Base-by-base conservation (phyloP, 2,329 filamentous ascomycete genomes). In the Talaromyces verruculosus region DNA sequence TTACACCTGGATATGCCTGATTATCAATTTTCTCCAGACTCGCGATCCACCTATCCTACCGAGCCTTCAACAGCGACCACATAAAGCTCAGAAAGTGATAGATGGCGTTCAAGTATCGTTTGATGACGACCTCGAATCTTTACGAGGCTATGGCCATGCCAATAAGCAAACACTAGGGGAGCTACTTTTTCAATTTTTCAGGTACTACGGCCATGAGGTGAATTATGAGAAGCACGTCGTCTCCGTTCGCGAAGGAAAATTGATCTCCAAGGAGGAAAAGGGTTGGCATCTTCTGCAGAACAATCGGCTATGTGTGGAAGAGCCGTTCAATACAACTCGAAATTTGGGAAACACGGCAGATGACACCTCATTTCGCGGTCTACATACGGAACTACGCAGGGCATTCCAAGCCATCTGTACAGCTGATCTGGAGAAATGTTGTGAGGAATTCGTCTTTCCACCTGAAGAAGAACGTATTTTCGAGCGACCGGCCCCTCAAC, bases 1-100 rank as follows among this genome's bases (percentile, higher is more conserved):
- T 19, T 99, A 99, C 76, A 97, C 95, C 25, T 99, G 95, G 95
- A 98, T 98, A 76, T 99, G 95, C 79, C 88, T 99, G 84, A 96
- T 98, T 71, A 90, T 99, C 75, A 96, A 93, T 71, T 99, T 98
- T 74, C 85, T 99, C 30, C 95, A 99, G 79, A 90, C 92, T 61
- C 88, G 93, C 72, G 85, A 90, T 67, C 91, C 92, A 17, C 91
- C 94, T 0, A 87, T 99, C 64, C 80, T 99, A 25, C 95, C 95
- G 3, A 88, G 91, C 17, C 83, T 99, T 39, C 95, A 98, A 75
- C 89, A 93, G 73, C 84, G 87, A 25, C 84, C 87, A 4, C 85
- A 89, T 70, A 82, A 88, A 69, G 87, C 87, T 71, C 81, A 86
- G 63, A 80, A 85, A 10, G 84, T 85, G 22, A 80, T 86, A 43